These are phyloP conservation scores for Ceratocystis papillata DNA, from an alignment of 2,329 filamentous ascomycete genomes.

Conservation along the genomic window DNA sequence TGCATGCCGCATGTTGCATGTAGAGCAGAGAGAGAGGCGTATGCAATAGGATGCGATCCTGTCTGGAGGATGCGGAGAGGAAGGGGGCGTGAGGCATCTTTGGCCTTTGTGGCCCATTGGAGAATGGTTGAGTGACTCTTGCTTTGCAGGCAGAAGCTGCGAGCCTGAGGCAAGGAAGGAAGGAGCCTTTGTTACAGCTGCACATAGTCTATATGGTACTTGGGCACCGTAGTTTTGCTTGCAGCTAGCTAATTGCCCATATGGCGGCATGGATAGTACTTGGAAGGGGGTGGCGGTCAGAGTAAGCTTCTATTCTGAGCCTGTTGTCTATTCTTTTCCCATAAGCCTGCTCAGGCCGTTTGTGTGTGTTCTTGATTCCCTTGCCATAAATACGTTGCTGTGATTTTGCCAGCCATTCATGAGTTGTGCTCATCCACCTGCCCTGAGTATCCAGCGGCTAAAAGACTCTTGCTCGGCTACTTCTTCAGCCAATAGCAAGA, in stretches of 20 bases:
- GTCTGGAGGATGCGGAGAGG: neutral
- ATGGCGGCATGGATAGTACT: neutral
- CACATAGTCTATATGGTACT: neutral
- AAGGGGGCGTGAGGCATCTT: neutral
- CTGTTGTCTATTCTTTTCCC: neutral
- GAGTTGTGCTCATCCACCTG: neutral
- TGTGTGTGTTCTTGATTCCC: neutral
- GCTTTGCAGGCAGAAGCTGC: neutral
- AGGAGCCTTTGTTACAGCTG: neutral
- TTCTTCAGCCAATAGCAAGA: constrained; percentile 4
- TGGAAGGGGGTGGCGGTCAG: neutral
- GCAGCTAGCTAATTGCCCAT: neutral
- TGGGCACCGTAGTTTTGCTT: neutral
- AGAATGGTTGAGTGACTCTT: neutral
- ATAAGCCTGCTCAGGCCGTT: neutral
- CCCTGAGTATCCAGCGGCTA: neutral
- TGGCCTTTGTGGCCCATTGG: neutral
- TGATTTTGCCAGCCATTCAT: neutral
- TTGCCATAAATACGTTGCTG: neutral
- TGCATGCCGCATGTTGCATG: constrained; percentile 1
- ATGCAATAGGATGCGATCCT: neutral
- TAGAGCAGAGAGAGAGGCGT: neutral
- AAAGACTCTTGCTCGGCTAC: neutral
- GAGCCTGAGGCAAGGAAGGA: constrained; percentile 1
- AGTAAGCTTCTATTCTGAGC: neutral